Base-by-base conservation (phyloP, 176 grass and related monocot genomes). In the Avena atlantica region DNA sequence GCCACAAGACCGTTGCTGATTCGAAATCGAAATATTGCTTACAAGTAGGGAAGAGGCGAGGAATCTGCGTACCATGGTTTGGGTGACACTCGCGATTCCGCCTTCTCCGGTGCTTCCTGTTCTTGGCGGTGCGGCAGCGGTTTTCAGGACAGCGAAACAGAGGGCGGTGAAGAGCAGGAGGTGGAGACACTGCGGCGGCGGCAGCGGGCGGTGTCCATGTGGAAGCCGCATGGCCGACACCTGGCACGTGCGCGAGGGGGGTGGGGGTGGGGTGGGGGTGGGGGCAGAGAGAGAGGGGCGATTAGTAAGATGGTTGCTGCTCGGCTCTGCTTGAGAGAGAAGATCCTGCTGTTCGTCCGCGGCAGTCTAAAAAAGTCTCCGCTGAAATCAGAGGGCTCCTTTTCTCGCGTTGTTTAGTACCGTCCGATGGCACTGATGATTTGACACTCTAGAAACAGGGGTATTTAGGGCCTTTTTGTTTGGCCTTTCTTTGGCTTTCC, bases 141-240 rank as follows among this genome's bases (percentile, higher is more conserved):
- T 59, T 61, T 58, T 29, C 53, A 49, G 74, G 74, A 17, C 4
- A 60, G 66, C 15, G n/a, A 16, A 48, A 9, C 47, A 85, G 57
- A 89, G 80, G 36, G 65, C 10, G 89, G 34, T 5, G 42, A 15
- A 9, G 51, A 76, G 68, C 58, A 50, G 52, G 61, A 8, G 59
- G 29, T 13, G 68, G 56, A 16, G 75, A 50, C 27, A 25, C n/a
- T 17, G 79, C 15, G 60, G 45, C 89, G 66, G 74, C 16, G 47
- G 44, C 84, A 55, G 74, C 62, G 40, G 83, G 7, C 9, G 40
- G 14, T 12, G 20, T 5, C 21, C 52, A 73, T 79, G 84, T 83
- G 73, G 84, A 29, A 42, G 64, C 63, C 53, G 73, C 89, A 90
- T 87, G 84, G 29, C 55, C 8, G 84, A 60, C 55, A 83, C 55